A percentile compares a stretch with the other conserved stretches of the same genome.
Conservation (phyloP, 495 filamentous ascomycete species). For the Neurospora sp. region DNA sequence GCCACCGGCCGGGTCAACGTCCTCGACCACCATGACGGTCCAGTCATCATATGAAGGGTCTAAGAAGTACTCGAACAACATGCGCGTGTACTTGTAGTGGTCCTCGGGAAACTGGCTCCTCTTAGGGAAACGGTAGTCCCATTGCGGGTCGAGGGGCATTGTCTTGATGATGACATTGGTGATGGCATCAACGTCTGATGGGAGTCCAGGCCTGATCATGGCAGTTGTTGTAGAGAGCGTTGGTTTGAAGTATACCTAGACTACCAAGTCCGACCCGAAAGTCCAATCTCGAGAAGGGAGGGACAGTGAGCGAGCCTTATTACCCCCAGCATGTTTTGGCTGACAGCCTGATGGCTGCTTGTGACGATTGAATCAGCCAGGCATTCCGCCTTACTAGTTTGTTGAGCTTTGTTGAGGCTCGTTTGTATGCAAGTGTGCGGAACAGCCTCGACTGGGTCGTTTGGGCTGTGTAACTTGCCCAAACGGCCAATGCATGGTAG, state of each 20-base stretch:
- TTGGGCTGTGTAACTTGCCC: not conserved
- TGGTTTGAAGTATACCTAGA: not conserved
- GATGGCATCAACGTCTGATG: slow-evolving; percentile 24
- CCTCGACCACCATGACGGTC: slow-evolving; percentile 26
- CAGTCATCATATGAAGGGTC: slow-evolving; percentile 24
- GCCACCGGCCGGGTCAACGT: slow-evolving; percentile 11
- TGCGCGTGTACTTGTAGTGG: slow-evolving; percentile 24
- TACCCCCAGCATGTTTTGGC: not conserved
- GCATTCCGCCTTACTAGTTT: not conserved
- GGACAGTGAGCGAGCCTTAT: not conserved
- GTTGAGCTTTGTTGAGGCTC: not conserved
- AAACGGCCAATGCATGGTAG: not conserved
- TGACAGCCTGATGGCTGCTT: not conserved
- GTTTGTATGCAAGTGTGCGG: not conserved
- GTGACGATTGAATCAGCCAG: not conserved
- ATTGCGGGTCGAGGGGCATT: slow-evolving; percentile 30
- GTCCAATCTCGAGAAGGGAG: not conserved
- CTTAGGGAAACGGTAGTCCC: slow-evolving; percentile 28
- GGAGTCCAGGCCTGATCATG: slow-evolving; percentile 19
- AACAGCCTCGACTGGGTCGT: not conserved
- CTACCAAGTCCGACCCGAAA: not conserved
- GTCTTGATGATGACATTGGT: slow-evolving; percentile 23
- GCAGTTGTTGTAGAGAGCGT: not conserved
- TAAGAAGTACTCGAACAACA: slow-evolving; percentile 26
- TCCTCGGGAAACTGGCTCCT: slow-evolving; percentile 21